Evolutionary conservation across 2,329 filamentous ascomycete species (phyloP).

Genomic region (Paradendryphiella salina): DNA sequence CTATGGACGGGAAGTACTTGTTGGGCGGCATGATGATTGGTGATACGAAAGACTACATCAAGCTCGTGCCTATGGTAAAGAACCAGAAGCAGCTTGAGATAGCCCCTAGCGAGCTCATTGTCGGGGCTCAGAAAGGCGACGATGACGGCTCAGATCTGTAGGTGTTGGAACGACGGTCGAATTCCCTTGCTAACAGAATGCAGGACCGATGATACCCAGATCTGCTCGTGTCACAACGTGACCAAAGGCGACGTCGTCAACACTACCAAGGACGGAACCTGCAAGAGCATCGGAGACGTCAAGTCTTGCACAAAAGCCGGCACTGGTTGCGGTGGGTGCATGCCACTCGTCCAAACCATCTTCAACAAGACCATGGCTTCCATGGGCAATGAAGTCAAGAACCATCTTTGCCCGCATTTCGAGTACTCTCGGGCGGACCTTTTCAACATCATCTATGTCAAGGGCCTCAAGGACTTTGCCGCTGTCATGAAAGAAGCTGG

Average conservation of each 20-base stretch:
- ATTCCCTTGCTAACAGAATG: conserved; percentile 9
- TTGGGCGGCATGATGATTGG: conserved; percentile 98
- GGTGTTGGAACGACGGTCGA: conserved; percentile 29
- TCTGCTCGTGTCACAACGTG: conserved; percentile 93
- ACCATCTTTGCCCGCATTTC: conserved; percentile 84
- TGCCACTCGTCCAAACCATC: conserved; percentile 85
- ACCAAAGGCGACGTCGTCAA: conserved; percentile 78
- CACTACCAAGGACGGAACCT: conserved; percentile 73
- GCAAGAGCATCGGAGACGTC: conserved; percentile 78
- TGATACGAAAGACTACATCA: conserved; percentile 87
- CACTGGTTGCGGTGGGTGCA: conserved; percentile 86
- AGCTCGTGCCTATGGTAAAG: conserved; percentile 84
- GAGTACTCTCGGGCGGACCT: conserved; percentile 80
- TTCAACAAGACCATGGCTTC: conserved; percentile 86
- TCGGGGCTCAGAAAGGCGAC: conserved; percentile 73
- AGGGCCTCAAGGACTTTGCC: conserved; percentile 70
- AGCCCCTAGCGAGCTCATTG: conserved; percentile 78
- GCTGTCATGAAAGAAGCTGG: conserved; percentile 80
- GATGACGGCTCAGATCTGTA: conserved; percentile 76
- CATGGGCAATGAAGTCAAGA: conserved; percentile 85
- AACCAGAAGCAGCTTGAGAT: conserved; percentile 77
- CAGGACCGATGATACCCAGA: conserved; percentile 77
- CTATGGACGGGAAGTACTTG: conserved; percentile 83
- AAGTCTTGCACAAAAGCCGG: conserved; percentile 92
- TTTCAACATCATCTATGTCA: conserved; percentile 87